Evolutionary conservation across 148 eudicot genomes (phyloP).

Genomic region (Heliosperma pusillum): DNA sequence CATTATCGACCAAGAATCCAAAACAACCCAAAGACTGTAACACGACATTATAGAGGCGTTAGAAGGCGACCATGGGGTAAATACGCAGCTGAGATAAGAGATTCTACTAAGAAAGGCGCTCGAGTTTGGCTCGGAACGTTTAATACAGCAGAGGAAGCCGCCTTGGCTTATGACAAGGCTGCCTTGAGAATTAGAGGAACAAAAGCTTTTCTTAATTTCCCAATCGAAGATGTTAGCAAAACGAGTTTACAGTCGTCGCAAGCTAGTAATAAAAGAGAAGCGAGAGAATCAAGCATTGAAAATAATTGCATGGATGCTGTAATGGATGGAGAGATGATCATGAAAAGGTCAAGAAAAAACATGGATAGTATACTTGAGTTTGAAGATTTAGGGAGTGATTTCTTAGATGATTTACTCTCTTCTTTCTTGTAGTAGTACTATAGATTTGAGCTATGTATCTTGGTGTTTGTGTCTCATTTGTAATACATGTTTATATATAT

Average conservation of each 20-base stretch:
- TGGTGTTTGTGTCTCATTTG: too few relatives aligned
- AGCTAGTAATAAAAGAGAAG: slow-evolving; percentile 28
- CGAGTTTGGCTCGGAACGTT: slow-evolving; percentile 84
- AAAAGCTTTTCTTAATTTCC: slow-evolving; percentile 66
- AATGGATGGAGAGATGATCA: slow-evolving; percentile 17
- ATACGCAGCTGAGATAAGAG: slow-evolving; percentile 82
- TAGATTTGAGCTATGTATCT: too few relatives aligned
- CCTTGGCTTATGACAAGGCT: slow-evolving; percentile 85
- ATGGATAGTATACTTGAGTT: slow-evolving; percentile 46
- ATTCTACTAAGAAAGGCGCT: slow-evolving; percentile 65
- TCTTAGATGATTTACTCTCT: slow-evolving; percentile 56
- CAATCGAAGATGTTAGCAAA: slow-evolving; percentile 27
- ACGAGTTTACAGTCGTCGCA: neutral
- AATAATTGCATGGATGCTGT: slow-evolving; percentile 14
- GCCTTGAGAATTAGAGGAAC: slow-evolving; percentile 71
- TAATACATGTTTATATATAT: too few relatives aligned
- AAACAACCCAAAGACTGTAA: slow-evolving; percentile 14
- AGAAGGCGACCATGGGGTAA: slow-evolving; percentile 88
- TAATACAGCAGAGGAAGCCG: slow-evolving; percentile 76
- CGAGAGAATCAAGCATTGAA: slow-evolving; percentile 25
- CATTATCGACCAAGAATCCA: slow-evolving; percentile 2
- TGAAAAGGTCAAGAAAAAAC: slow-evolving; percentile 29
- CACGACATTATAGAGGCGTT: slow-evolving; percentile 66
- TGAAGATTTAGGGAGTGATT: slow-evolving; percentile 63
- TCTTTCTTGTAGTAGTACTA: slow-evolving; percentile 20